Evolutionary conservation across 2,329 filamentous ascomycete species (phyloP).

Genomic region (Calonectria fujianensis): DNA sequence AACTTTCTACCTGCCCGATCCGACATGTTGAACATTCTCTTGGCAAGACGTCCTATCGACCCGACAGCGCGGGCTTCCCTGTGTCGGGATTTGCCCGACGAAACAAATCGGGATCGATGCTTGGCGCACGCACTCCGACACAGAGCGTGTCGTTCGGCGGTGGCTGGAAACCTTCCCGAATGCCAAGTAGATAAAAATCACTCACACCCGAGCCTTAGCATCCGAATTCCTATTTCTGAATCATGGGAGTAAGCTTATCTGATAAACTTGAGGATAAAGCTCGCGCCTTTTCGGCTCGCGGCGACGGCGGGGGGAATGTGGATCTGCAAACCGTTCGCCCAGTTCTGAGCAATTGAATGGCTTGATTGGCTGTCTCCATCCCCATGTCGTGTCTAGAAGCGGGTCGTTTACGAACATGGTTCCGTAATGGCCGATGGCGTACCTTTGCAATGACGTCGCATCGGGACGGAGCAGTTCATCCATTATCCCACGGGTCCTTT

Average conservation of each 20-base stretch:
- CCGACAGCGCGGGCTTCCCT: not conserved
- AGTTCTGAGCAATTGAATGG: not conserved
- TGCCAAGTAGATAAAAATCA: not conserved
- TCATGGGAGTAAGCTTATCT: conserved; percentile 13
- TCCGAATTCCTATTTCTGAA: conserved; percentile 17
- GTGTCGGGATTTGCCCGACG: conserved; percentile 4
- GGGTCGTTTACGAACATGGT: not conserved
- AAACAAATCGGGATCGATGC: not conserved
- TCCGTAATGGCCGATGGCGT: not conserved
- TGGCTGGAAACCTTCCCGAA: not conserved
- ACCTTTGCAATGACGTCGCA: not conserved
- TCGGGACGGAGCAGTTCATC: not conserved
- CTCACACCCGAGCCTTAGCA: not conserved
- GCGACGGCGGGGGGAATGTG: not conserved
- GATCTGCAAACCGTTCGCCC: not conserved
- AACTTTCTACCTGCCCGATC: not conserved
- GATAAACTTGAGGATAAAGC: not conserved
- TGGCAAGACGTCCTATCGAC: too few species aligned
- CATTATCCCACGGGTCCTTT: not conserved
- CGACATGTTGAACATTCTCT: not conserved
- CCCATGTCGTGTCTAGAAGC: not conserved
- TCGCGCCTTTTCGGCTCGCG: not conserved
- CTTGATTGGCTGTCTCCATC: not conserved
- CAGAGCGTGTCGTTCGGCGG: not conserved
- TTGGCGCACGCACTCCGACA: not conserved